A percentile compares a stretch with the other conserved stretches of the same genome.
phyloP scores from a whole-genome alignment of 176 grass and related monocot genomes.

The Avena sativa region DNA sequence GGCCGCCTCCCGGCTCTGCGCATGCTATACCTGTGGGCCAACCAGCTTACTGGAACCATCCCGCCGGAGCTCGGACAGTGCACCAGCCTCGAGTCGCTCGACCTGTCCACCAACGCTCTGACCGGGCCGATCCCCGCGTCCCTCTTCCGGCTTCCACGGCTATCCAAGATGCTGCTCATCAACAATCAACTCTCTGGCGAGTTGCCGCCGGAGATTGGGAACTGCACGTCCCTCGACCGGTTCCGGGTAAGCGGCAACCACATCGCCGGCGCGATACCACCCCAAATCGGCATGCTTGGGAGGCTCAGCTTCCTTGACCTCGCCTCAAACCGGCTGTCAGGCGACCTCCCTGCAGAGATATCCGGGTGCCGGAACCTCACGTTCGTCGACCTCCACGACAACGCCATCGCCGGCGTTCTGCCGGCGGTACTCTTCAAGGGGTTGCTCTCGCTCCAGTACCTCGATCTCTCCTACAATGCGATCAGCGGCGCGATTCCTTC shows the following conservation, averaged over 20 bases:
- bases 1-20: conserved; percentile 53
- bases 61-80: conserved; percentile 72
- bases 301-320: conserved; percentile 86
- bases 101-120: conserved; percentile 71
- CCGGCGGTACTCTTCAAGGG: conserved; percentile 52
- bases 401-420: conserved; percentile 60
- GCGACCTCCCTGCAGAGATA: conserved; percentile 52
- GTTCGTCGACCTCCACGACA: conserved; percentile 84
- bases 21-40: conserved; percentile 79
- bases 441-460: conserved; percentile 68
- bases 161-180: conserved; percentile 67
- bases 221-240: conserved; percentile 62
- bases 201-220: conserved; percentile 60
- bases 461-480: conserved; percentile 77
- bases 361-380: conserved; percentile 70
- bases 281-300: conserved; percentile 51
- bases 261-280: conserved; percentile 56
- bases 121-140: conserved; percentile 51
- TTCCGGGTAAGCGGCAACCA: conserved; percentile 65
- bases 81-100: conserved; percentile 67
- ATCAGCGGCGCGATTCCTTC: conserved; percentile 58
- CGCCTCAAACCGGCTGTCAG: conserved; percentile 65
- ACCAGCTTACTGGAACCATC: conserved; percentile 65
- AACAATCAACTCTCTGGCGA: conserved; percentile 63
- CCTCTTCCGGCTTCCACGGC: conserved; percentile 51